Evolutionary conservation across 73 alveolate species (phyloP).

Genomic region (Tetrahymena borealis): DNA sequence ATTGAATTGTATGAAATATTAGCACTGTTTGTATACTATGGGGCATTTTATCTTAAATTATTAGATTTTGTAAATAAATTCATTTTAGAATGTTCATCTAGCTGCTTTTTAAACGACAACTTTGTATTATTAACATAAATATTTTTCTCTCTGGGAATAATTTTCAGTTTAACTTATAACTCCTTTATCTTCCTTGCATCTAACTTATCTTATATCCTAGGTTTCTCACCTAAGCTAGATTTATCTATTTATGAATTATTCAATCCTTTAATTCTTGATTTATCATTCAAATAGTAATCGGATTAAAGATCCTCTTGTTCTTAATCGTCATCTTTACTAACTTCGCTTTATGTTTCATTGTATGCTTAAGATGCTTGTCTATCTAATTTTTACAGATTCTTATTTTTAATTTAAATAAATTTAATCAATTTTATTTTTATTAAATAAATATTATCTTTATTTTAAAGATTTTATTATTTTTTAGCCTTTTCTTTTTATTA

Average conservation of each 20-base stretch:
- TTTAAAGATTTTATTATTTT: no score
- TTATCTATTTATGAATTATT: background rate
- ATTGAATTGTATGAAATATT: no score
- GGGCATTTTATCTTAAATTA: background rate
- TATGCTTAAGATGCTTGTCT: background rate
- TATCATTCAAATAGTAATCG: background rate
- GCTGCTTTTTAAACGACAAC: background rate
- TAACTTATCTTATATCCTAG: background rate
- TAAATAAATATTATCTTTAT: background rate
- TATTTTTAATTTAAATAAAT: no score
- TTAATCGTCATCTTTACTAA: background rate
- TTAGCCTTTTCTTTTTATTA: no score
- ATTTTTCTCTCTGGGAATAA: background rate
- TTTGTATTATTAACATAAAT: background rate
- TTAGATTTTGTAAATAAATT: background rate
- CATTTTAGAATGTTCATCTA: background rate
- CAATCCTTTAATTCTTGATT: background rate
- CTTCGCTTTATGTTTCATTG: background rate
- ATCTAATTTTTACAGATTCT: background rate
- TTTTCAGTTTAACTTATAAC: background rate
- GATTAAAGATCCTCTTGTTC: background rate
- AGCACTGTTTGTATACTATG: background rate
- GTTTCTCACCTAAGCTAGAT: background rate
- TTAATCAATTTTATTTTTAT: background rate
- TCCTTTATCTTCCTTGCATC: background rate